A percentile compares a stretch with the other conserved stretches of the same genome.
Evolutionary conservation across 2,329 filamentous ascomycete species (phyloP).

Genomic region (Bimuria novae-zelandiae): DNA sequence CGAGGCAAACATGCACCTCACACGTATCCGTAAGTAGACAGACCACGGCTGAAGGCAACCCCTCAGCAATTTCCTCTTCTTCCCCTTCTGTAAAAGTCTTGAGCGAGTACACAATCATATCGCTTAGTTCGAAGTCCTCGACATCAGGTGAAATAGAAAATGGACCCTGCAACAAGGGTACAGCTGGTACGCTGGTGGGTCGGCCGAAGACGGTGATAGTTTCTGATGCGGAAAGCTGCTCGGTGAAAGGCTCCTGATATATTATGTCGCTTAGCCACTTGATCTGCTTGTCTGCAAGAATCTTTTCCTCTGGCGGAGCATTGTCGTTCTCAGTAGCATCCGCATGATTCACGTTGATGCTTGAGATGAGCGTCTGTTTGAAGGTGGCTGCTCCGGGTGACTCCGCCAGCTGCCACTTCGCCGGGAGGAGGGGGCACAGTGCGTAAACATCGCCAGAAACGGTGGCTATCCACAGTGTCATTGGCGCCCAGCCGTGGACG

Average conservation of each 20-base stretch:
- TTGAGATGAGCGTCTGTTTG: constrained; percentile 80
- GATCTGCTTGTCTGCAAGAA: constrained; percentile 59
- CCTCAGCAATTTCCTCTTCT: constrained; percentile 53
- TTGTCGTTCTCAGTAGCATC: constrained; percentile 31
- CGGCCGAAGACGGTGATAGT: constrained; percentile 60
- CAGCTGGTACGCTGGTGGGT: constrained; percentile 57
- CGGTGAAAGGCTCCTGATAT: constrained; percentile 55
- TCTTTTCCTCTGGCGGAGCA: constrained; percentile 50
- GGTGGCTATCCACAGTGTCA: constrained; percentile 98
- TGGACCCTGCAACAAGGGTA: constrained; percentile 66
- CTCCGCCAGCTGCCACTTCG: constrained; percentile 71
- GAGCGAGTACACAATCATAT: constrained; percentile 61
- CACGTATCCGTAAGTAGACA: constrained; percentile 61
- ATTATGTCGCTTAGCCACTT: constrained; percentile 59
- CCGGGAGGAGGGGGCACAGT: constrained; percentile 84
- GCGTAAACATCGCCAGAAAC: constrained; percentile 90
- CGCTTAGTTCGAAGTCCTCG: constrained; percentile 62
- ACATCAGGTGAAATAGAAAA: constrained; percentile 59
- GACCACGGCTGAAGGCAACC: constrained; percentile 61
- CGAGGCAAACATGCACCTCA: constrained; percentile 63
- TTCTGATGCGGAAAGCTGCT: constrained; percentile 48
- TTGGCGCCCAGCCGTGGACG: constrained; percentile 80
- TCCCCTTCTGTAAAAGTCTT: constrained; percentile 57
- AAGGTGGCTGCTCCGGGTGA: constrained; percentile 61
- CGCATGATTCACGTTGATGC: constrained; percentile 71